Conservation (phyloP, 2,329 filamentous ascomycete species). For the Ascochyta lentis region DNA sequence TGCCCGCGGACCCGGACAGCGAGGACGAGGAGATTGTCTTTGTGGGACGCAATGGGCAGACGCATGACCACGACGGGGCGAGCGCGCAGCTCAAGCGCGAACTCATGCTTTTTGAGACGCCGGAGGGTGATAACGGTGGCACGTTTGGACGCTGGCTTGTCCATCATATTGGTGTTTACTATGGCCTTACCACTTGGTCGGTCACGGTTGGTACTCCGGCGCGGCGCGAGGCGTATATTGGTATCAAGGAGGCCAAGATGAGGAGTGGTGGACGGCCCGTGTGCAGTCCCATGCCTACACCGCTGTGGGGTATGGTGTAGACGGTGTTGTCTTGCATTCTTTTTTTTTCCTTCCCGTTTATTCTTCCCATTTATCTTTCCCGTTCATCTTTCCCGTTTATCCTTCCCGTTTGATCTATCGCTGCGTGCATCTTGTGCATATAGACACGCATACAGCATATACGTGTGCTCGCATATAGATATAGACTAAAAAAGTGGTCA, state of each 20-base stretch:
- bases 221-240: slow-evolving; percentile 82
- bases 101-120: slow-evolving; percentile 80
- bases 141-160: slow-evolving; percentile 92
- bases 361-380: too few species aligned
- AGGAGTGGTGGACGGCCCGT: slow-evolving; percentile 24
- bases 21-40: slow-evolving; percentile 92
- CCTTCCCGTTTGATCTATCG: background rate
- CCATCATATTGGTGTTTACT: slow-evolving; percentile 90
- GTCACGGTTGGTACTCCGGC: slow-evolving; percentile 74
- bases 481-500: slow-evolving; percentile 5
- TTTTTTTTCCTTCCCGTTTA: background rate
- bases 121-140: slow-evolving; percentile 75
- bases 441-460: background rate
- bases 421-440: background rate
- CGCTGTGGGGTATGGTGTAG: slow-evolving; percentile 47
- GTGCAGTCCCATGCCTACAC: slow-evolving; percentile 41
- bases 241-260: slow-evolving; percentile 62
- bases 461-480: background rate
- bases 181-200: slow-evolving; percentile 84
- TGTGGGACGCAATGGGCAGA: slow-evolving; percentile 71
- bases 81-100: slow-evolving; percentile 64
- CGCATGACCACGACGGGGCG: slow-evolving; percentile 64
- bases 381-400: background rate
- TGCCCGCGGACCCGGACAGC: slow-evolving; percentile 58
- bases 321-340: background rate